These are phyloP conservation scores for Corymbia calophylla DNA, from an alignment of 441 rosid genomes.

Conservation along the genomic window DNA sequence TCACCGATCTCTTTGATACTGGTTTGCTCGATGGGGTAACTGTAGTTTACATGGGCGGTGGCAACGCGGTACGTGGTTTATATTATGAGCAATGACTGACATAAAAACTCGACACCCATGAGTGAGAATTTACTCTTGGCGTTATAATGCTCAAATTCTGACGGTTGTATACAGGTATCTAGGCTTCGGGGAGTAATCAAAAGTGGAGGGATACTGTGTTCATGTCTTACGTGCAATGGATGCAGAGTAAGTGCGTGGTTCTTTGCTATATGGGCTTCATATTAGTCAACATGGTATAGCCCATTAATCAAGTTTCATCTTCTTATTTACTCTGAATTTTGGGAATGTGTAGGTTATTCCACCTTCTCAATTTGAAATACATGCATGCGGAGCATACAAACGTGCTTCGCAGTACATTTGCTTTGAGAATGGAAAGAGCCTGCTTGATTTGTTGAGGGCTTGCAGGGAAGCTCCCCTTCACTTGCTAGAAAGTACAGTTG, in stretches of 20 bases:
- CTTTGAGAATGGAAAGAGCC: constrained; percentile 96
- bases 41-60: constrained; percentile 86
- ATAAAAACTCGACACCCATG: background rate
- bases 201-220: constrained; percentile 92
- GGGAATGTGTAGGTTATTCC: constrained; percentile 69
- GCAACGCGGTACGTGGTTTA: background rate
- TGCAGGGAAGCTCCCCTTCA: constrained; percentile 75
- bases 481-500: constrained; percentile 64
- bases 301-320: constrained; percentile 6
- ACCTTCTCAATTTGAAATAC: constrained; percentile 97
- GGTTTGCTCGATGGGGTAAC: constrained; percentile 90
- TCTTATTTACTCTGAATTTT: background rate
- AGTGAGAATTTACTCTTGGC: constrained; percentile 18
- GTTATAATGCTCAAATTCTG: constrained; percentile 4
- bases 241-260: constrained; percentile 50
- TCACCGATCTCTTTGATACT: constrained; percentile 92
- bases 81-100: constrained; percentile 27
- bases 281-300: constrained; percentile 1
- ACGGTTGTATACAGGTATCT: constrained; percentile 51
- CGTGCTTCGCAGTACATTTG: constrained; percentile 96
- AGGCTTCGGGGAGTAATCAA: constrained; percentile 82
- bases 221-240: constrained; percentile 79
- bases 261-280: constrained; percentile 8
- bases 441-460: constrained; percentile 83
- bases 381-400: constrained; percentile 87